Conservation (phyloP, 2,329 filamentous ascomycete genomes). For the Aspergillus sojae region DNA sequence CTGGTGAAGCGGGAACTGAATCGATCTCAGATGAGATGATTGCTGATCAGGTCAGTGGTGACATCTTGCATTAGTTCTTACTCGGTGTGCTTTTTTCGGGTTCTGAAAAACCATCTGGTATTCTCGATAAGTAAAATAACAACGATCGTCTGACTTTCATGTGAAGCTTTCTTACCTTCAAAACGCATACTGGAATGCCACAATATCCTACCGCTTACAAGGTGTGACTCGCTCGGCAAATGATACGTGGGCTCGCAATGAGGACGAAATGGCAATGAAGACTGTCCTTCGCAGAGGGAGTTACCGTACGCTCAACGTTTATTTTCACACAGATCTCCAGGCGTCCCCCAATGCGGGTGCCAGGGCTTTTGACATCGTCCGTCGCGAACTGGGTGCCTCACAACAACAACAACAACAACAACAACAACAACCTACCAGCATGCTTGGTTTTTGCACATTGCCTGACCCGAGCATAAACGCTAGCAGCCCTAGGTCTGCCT, state of each 20-base stretch:
- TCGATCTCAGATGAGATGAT: slow-evolving; percentile 39
- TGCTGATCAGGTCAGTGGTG: slow-evolving; percentile 34
- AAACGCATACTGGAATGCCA: slow-evolving; percentile 47
- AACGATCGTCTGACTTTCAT: neutral
- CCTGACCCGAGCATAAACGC: slow-evolving; percentile 44
- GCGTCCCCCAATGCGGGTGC: slow-evolving; percentile 25
- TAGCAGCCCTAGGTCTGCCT: slow-evolving; percentile 40
- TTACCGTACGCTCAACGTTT: slow-evolving; percentile 60
- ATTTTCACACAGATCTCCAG: slow-evolving; percentile 60
- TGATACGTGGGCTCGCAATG: slow-evolving; percentile 57
- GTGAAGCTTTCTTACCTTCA: slow-evolving; percentile 44
- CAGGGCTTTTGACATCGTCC: slow-evolving; percentile 31
- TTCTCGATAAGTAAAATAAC: neutral
- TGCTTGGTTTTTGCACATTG: slow-evolving; percentile 60
- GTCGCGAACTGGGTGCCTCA: slow-evolving; percentile 14
- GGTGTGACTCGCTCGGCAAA: slow-evolving; percentile 56
- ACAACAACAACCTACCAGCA: slow-evolving; percentile 28
- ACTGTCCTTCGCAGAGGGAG: slow-evolving; percentile 54
- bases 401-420: slow-evolving; percentile 25
- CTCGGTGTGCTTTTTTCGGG: neutral
- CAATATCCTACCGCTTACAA: slow-evolving; percentile 54
- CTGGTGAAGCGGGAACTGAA: slow-evolving; percentile 30
- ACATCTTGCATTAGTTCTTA: neutral
- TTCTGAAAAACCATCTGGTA: neutral
- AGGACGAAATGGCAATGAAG: slow-evolving; percentile 56